A percentile compares a stretch with the other conserved stretches of the same genome.
Evolutionary conservation across 805 yeast species (phyloP).

Genomic region (Pichia phayaonensis): DNA sequence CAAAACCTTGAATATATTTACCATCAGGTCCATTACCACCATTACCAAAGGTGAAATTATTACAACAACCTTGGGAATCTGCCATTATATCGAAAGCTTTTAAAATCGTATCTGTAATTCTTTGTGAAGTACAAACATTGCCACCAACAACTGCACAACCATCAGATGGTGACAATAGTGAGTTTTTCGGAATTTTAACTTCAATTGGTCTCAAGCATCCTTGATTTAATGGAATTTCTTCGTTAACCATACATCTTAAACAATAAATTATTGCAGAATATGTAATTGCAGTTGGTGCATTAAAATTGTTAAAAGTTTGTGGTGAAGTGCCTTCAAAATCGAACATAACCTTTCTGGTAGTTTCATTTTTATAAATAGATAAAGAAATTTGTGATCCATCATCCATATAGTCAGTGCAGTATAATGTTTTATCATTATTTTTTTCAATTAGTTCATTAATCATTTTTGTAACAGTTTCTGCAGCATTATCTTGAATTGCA

Average conservation of each 20-base stretch:
- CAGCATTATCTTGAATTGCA: constrained; percentile 78
- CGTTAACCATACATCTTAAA: constrained; percentile 74
- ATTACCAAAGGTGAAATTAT: constrained; percentile 86
- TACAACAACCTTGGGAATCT: constrained; percentile 93
- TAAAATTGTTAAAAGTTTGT: constrained; percentile 84
- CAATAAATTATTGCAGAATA: constrained; percentile 85
- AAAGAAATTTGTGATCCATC: constrained; percentile 66
- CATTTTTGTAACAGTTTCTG: constrained; percentile 54
- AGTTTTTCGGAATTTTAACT: constrained; percentile 54
- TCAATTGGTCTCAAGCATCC: constrained; percentile 82
- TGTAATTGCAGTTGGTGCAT: constrained; percentile 89
- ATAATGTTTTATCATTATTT: constrained; percentile 32
- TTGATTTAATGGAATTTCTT: constrained; percentile 86
- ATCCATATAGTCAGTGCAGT: constrained; percentile 64
- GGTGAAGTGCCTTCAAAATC: constrained; percentile 83
- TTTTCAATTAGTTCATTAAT: constrained; percentile 38
- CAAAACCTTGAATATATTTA: constrained; percentile 58
- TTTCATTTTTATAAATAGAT: constrained; percentile 38
- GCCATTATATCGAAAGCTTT: constrained; percentile 87
- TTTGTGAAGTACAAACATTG: constrained; percentile 89
- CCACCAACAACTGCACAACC: constrained; percentile 95
- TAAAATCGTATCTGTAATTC: constrained; percentile 83
- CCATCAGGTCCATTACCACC: constrained; percentile 52
- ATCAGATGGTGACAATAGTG: constrained; percentile 63
- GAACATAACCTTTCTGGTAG: constrained; percentile 53